A percentile compares a stretch with the other conserved stretches of the same genome.
phyloP scores from a whole-genome alignment of 2,329 filamentous ascomycete genomes.

The Byssoonygena ceratinophila region DNA sequence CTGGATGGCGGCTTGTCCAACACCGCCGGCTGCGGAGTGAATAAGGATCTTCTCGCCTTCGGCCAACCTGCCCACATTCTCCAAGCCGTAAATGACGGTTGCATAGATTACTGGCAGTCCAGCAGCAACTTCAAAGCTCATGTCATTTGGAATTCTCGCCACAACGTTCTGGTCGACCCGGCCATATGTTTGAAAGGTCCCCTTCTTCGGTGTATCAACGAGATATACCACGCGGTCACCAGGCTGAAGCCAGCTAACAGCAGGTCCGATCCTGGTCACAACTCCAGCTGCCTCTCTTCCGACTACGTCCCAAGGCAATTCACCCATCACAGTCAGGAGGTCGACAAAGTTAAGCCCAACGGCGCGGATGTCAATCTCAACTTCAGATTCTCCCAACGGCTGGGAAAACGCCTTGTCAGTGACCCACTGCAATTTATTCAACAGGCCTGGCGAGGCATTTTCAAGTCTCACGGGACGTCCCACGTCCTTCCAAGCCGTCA shows the following conservation, averaged over 20 bases:
- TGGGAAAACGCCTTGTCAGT: not conserved
- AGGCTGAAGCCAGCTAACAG: constrained; percentile 8
- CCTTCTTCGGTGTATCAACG: not conserved
- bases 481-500: constrained; percentile 2
- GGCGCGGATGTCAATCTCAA: constrained; percentile 21
- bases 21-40: constrained; percentile 18
- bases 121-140: constrained; percentile 18
- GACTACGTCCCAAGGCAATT: constrained; percentile 4
- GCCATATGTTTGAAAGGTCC: constrained; percentile 6
- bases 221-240: constrained; percentile 15
- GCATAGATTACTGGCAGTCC: constrained; percentile 14
- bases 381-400: constrained; percentile 12
- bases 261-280: constrained; percentile 12
- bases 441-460: constrained; percentile 2
- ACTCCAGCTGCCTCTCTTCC: constrained; percentile 14
- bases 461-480: constrained; percentile 7
- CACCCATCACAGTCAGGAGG: constrained; percentile 16
- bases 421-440: constrained; percentile 10
- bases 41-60: constrained; percentile 19
- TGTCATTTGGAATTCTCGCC: constrained; percentile 12
- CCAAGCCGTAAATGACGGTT: constrained; percentile 16
- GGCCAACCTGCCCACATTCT: constrained; percentile 14
- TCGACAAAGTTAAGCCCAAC: constrained; percentile 22
- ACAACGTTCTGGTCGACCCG: constrained; percentile 4
- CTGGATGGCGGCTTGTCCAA: constrained; percentile 20